These are phyloP conservation scores for Silybum marianum DNA, from an alignment of 129 eudicot genomes.

Conservation along the genomic window DNA sequence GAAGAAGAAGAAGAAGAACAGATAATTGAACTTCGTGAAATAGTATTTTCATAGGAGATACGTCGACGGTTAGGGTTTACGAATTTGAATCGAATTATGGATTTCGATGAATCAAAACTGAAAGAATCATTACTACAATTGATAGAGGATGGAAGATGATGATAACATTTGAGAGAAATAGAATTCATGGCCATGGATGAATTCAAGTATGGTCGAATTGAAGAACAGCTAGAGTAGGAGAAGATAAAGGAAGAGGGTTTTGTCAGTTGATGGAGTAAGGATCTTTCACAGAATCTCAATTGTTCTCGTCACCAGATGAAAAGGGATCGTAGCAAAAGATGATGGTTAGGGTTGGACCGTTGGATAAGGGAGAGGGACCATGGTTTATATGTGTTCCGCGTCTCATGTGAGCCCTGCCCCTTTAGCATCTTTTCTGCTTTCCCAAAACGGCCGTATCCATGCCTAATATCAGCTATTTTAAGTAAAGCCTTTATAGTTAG, in stretches of 20 bases:
- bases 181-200: slow-evolving; percentile 38
- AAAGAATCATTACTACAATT: neutral
- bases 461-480: too few relatives aligned
- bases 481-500: too few relatives aligned
- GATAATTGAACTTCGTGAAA: slow-evolving; percentile 13
- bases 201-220: neutral
- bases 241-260: neutral
- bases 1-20: slow-evolving; percentile 39
- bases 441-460: neutral
- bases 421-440: neutral
- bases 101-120: slow-evolving; percentile 21
- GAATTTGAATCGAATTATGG: slow-evolving; percentile 17
- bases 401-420: neutral
- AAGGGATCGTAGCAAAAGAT: neutral
- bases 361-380: neutral
- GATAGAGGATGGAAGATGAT: slow-evolving; percentile 26
- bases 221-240: slow-evolving; percentile 4
- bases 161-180: slow-evolving; percentile 36
- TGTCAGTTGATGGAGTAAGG: slow-evolving; percentile 15
- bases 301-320: neutral
- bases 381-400: neutral
- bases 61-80: slow-evolving; percentile 32
- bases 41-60: neutral
- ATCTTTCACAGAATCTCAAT: slow-evolving; percentile 11
- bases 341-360: neutral